Evolutionary conservation across 352 stramenopile species (phyloP).

Genomic region (Phytopythium delawarense): DNA sequence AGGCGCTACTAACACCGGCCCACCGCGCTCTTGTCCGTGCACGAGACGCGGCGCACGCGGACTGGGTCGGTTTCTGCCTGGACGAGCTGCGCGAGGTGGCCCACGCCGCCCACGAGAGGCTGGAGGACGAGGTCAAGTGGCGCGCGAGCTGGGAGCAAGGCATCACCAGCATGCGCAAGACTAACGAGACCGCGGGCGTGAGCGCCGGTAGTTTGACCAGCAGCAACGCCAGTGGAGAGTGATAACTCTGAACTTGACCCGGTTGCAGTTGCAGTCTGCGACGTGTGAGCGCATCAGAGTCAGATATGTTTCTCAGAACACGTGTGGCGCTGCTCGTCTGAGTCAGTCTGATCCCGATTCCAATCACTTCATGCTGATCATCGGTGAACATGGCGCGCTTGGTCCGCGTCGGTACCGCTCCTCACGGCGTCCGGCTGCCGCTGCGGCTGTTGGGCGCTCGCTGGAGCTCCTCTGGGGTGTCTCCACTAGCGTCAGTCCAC

Average conservation of each 20-base stretch:
- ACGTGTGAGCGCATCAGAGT: slow-evolving; percentile 3
- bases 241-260: background rate
- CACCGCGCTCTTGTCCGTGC: slow-evolving; percentile 47
- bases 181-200: background rate
- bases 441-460: background rate
- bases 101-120: slow-evolving; percentile 30
- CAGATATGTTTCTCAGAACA: background rate
- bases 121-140: slow-evolving; percentile 61
- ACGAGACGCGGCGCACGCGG: slow-evolving; percentile 37
- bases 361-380: background rate
- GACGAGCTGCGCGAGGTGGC: slow-evolving; percentile 14
- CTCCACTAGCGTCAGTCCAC: slow-evolving; percentile 32
- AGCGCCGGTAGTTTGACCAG: background rate
- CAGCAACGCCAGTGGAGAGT: background rate
- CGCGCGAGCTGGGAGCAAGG: slow-evolving; percentile 40
- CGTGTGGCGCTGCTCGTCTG: background rate
- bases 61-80: slow-evolving; percentile 27
- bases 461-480: slow-evolving; percentile 1
- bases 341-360: background rate
- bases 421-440: background rate
- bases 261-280: background rate
- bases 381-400: background rate
- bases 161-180: slow-evolving; percentile 25
- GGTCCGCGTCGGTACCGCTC: background rate
- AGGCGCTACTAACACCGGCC: slow-evolving; percentile 48